Conservation (phyloP, 73 alveolate genomes). For the Symbiodinium pilosum region DNA sequence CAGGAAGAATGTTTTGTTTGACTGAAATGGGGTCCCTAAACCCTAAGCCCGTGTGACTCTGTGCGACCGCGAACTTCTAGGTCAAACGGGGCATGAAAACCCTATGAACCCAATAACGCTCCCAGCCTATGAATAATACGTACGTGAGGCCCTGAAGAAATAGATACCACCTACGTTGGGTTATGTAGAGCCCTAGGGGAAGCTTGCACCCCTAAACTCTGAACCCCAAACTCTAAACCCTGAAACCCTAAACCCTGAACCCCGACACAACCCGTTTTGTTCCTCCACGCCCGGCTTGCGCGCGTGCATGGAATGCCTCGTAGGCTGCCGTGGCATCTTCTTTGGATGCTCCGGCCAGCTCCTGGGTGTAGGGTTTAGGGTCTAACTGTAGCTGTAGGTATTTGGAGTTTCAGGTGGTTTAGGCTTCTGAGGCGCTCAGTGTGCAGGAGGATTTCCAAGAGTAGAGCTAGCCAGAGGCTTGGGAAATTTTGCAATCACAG, state of each 20-base stretch:
- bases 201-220: not conserved
- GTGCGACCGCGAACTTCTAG: not conserved
- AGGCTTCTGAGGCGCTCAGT: too few species aligned
- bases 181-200: too few species aligned
- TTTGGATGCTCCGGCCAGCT: slow-evolving; percentile 60
- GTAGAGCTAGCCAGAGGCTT: too few species aligned
- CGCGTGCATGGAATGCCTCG: slow-evolving; percentile 27
- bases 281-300: not conserved
- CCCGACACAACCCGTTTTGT: not conserved
- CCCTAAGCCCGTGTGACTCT: not conserved
- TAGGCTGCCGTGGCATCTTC: slow-evolving; percentile 47
- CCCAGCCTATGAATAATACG: too few species aligned
- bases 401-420: too few species aligned
- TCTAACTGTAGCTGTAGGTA: too few species aligned
- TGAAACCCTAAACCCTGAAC: not conserved
- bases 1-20: not conserved
- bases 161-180: too few species aligned
- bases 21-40: not conserved
- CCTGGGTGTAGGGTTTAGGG: too few species aligned
- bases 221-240: not conserved
- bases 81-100: not conserved
- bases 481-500: too few species aligned
- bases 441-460: too few species aligned
- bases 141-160: too few species aligned
- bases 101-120: too few species aligned